These are phyloP conservation scores for Pseudoscleropodium purum DNA, from an alignment of 225 moss, liverwort and hornwort species.

Conservation along the genomic window DNA sequence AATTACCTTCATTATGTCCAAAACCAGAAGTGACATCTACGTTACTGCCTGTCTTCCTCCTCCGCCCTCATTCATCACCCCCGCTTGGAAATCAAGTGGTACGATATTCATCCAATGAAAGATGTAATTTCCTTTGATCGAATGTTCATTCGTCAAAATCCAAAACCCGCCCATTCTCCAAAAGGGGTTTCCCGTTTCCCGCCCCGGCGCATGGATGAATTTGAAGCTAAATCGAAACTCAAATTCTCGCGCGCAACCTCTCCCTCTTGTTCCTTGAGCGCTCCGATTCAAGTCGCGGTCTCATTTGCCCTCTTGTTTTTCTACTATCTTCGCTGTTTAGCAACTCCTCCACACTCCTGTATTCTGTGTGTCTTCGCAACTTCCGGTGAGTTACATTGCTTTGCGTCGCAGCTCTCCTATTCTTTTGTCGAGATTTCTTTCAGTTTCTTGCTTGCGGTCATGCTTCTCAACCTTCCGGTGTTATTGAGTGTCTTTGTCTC, in stretches of 20 bases:
- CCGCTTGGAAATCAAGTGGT: neutral
- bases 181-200: conserved; percentile 7
- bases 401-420: neutral
- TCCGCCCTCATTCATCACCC: neutral
- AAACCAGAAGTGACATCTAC: no score
- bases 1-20: no score
- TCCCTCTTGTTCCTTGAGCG: neutral
- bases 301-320: neutral
- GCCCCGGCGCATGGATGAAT: conserved; percentile 18
- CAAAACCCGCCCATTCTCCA: neutral
- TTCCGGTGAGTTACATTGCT: conserved; percentile 4
- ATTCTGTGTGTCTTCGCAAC: neutral
- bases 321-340: no score
- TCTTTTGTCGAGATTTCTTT: neutral
- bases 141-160: neutral
- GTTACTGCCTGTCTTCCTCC: neutral
- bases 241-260: conserved; percentile 21
- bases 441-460: neutral
- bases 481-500: neutral
- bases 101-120: neutral
- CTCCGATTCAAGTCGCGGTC: neutral
- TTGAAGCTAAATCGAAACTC: conserved; percentile 20
- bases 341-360: neutral
- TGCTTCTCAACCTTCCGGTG: neutral
- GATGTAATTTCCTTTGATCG: no score